Base-by-base conservation (phyloP, 768 basidiomycete genomes). In the Pisolithus marmoratus region DNA sequence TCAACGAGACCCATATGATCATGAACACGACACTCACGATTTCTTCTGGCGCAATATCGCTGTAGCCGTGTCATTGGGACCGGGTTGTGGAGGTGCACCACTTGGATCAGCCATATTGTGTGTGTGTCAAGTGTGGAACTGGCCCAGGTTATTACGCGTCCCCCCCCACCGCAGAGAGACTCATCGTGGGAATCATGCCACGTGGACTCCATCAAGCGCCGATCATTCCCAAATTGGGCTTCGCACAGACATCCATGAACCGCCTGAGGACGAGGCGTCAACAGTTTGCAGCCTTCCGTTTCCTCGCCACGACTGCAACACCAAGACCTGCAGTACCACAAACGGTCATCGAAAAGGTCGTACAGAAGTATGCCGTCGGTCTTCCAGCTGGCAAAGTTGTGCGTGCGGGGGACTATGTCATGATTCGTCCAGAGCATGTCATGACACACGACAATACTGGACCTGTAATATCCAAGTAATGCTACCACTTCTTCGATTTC, bases 381-480 rank as follows among this genome's bases (percentile, higher is more conserved):
- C 75, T 94, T 1, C 84, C 91, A 2, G 70, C 77, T 48, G 87
- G 86, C 41, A 90, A 87, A 66, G 73, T 76, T 15, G 90, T 98
- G 58, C 84, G 82, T 60, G 90, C 94, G 36, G 96, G 95, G 14
- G 96, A 99, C 84, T 98, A 98, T 83, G 94, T 98, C 37, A 99
- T 97, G 94, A 96, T 99, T 72, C 83, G 84, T 38, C 96, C 96
- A 22, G 87, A 97, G 66, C 93, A 98, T 80, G 94, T 97, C 60
- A 94, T 94, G 92, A 94, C 91, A 9, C 93, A 94, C 58, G 96
- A 99, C 63, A 98, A 98, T 66, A 99, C 96, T 12, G 96, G 94
- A 0, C 95, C 96, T 7, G 94, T 99, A 56, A 95, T 99, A 54
- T 85, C 89, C 65, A 99, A 98, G 94, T 94, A 64, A 34, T 63